phyloP scores from a whole-genome alignment of 768 basidiomycete species.

The Imleria badia region DNA sequence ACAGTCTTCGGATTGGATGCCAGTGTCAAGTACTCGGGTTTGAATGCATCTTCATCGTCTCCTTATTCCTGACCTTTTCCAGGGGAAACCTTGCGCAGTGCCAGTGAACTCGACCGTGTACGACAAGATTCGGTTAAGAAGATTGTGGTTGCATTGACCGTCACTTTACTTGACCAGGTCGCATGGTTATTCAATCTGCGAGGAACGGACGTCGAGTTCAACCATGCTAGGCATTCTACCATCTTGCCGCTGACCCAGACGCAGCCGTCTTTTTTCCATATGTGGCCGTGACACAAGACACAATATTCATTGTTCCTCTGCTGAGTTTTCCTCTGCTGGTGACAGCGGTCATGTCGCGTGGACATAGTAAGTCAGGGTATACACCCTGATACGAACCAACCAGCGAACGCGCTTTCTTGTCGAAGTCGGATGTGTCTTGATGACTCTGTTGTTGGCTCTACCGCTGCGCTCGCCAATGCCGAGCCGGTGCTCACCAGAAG shows the following conservation, averaged over 20 bases:
- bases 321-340: too few relatives aligned
- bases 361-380: too few relatives aligned
- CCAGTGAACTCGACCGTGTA: constrained; percentile 66
- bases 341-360: too few relatives aligned
- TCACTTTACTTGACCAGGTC: constrained; percentile 91
- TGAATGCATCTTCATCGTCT: constrained; percentile 4
- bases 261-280: constrained; percentile 86
- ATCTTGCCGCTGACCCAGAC: neutral
- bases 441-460: too few relatives aligned
- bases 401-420: too few relatives aligned
- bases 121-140: constrained; percentile 65
- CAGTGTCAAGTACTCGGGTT: constrained; percentile 74
- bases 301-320: too few relatives aligned
- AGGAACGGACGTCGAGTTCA: constrained; percentile 89
- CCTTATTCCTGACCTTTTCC: neutral
- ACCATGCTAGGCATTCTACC: constrained; percentile 48
- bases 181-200: constrained; percentile 94
- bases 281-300: constrained; percentile 68
- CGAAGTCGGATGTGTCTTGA: too few relatives aligned
- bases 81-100: constrained; percentile 62
- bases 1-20: constrained; percentile 67
- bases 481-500: too few relatives aligned
- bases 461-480: too few relatives aligned
- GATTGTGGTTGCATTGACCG: constrained; percentile 59
- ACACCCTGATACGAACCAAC: too few relatives aligned